Evolutionary conservation across 257 asterid genomes (phyloP), one percentile per base, ranked within the genome.

Genomic region (Solanum tarapatanum): DNA sequence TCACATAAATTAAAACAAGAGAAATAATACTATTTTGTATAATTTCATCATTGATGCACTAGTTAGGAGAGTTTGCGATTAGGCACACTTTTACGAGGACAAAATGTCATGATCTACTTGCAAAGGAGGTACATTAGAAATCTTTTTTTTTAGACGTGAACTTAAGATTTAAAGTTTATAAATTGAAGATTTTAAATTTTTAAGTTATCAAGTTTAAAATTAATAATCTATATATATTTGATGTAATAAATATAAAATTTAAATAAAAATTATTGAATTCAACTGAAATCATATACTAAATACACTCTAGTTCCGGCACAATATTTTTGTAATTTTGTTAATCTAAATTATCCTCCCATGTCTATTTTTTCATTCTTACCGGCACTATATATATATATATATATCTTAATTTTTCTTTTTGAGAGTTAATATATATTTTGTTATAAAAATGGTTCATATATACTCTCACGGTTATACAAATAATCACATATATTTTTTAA

Each of bases 71-170:
- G 11, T 21, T 0, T 2, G 14, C 2, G 30, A 62, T 62, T 62
- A 62, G 73, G 73, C 33, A 66, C 35, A 11, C 73, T 30, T 66
- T 51, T 51, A 23, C 60, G 60, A 51, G 23, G 3, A 51, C 23
- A 16, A 51, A 45, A 45, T 45, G 55, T 4, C 55, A 45, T 45
- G 7, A n/a, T 4, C 72, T n/a, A 64, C 72, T n/a, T 62, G 70
- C 30, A 3, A 62, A 62, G 70, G 30, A 9, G 30, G 4, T 23
- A 23, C 68, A 19, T 7, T 19, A 60, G 26, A 62, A 60, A 8
- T 60, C 0, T 2, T 17, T 8, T 8, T 60, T 60, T 19, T 23
- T 9, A 3, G 0, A 23, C 4, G 13, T 5, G 0, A 23, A 2
- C 19, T 51, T 62, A 62, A 2, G 1, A 62, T 62, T 62, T 62